A percentile compares a stretch with the other conserved stretches of the same genome.
These are phyloP conservation scores for Musa schizocarpa DNA, from an alignment of 176 grass and related monocot species.

Conservation along the genomic window DNA sequence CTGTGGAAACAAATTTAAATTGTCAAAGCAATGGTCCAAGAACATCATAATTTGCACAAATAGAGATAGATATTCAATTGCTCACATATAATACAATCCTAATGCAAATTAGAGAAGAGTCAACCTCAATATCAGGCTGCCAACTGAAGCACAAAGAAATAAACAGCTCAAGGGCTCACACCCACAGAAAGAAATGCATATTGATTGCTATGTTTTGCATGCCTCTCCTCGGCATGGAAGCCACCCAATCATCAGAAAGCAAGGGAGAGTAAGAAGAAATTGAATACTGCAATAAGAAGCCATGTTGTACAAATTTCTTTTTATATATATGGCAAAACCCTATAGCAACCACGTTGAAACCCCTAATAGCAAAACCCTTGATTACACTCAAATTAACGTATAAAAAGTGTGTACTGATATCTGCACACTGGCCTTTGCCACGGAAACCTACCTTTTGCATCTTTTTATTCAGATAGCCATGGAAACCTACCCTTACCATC, in stretches of 20 bases:
- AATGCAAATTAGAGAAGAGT: not conserved
- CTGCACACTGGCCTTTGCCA: too few relatives aligned
- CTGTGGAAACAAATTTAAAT: constrained; percentile 24
- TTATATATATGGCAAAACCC: not conserved
- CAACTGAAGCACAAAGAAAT: not conserved
- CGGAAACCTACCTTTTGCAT: too few relatives aligned
- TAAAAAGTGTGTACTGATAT: too few relatives aligned
- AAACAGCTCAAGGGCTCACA: not conserved
- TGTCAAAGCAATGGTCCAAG: constrained; percentile 9
- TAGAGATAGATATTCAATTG: not conserved
- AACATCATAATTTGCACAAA: not conserved
- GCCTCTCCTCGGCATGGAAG: not conserved
- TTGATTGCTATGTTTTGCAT: not conserved
- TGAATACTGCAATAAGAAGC: not conserved
- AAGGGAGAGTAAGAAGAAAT: not conserved
- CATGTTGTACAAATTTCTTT: not conserved
- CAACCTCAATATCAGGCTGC: not conserved
- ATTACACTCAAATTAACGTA: too few relatives aligned
- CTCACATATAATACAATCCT: not conserved
- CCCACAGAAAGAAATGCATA: not conserved
- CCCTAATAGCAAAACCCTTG: too few relatives aligned
- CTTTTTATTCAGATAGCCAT: too few relatives aligned
- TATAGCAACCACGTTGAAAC: too few relatives aligned
- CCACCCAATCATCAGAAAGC: not conserved
- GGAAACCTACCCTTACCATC: too few relatives aligned